Base-by-base conservation (phyloP, 306 rosid species). In the Prunus mongolica region DNA sequence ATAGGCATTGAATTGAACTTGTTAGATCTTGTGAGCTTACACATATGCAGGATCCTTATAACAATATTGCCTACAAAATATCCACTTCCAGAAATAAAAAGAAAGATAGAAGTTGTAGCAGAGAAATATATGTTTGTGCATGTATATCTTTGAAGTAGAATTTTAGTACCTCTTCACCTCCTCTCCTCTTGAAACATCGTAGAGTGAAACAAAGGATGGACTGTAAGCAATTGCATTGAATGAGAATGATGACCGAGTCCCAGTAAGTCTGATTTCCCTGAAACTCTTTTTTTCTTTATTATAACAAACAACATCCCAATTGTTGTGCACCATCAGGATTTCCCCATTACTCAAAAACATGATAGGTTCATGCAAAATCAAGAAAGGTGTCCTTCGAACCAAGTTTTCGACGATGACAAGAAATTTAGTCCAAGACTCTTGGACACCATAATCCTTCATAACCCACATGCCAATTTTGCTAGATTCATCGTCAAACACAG, bases 361-460 rank as follows among this genome's bases (percentile, higher is more conserved):
- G 32, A 49, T 22, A 10, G 78, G 78, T 24, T 74, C 70, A 47
- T 74, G 8, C 13, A 20, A 47, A 19, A 22, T 56, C 3, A 12
- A 45, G 56, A 51, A 12, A 10, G 2, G 61, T 38, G 44, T 38
- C 44, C 13, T 69, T 15, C 30, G 70, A 25, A 47, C 12, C 30
- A 75, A 19, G 28, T n/a, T 32, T 8, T 65, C 64, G 19, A 49
- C 3, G 16, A 52, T 52, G 22, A 51, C 72, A 50, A 63, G 5
- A 55, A 12, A 6, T 16, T 51, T 75, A 25, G 79, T 65, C 66
- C 79, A 38, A 30, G 73, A 65, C 13, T 76, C 57, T 30, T 54
- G 16, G 44, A 66, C 66, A 22, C 73, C 73, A 76, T 76, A 22
- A 14, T 76, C 78, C 14, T 32, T 75, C 78, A 75, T 74, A 20